These are phyloP conservation scores for Komagataella populi DNA, from an alignment of 805 yeast genomes.

Conservation along the genomic window DNA sequence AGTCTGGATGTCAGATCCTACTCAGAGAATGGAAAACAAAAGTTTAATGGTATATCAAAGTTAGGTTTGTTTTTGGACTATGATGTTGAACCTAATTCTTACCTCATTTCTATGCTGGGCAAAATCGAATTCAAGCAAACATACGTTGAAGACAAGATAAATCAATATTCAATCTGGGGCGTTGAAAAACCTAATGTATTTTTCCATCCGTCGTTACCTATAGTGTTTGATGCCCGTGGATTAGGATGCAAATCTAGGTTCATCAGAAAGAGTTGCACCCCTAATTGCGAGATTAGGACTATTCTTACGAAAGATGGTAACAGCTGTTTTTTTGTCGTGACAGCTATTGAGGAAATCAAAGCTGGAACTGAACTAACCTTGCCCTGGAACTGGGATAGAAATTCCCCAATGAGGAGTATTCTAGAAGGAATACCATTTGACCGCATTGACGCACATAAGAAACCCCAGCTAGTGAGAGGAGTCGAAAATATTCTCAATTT, in stretches of 20 bases:
- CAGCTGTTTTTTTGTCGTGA: conserved; percentile 28
- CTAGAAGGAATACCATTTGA: conserved; percentile 36
- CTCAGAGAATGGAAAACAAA: conserved; percentile 41
- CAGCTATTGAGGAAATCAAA: conserved; percentile 40
- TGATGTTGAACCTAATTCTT: conserved; percentile 28
- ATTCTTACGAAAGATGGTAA: conserved; percentile 20
- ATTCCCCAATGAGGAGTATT: conserved; percentile 59
- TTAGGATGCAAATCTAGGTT: conserved; percentile 69
- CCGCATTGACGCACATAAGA: conserved; percentile 35
- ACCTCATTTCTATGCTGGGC: conserved; percentile 56
- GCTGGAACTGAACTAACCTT: conserved; percentile 63
- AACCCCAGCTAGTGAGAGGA: conserved; percentile 41
- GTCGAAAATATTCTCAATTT: conserved; percentile 48
- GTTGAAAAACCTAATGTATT: conserved; percentile 48
- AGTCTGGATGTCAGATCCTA: conserved; percentile 32
- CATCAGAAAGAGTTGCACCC: conserved; percentile 60
- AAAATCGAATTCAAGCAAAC: conserved; percentile 53
- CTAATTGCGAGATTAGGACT: conserved; percentile 57
- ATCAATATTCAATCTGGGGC: conserved; percentile 69
- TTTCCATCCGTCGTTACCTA: conserved; percentile 41
- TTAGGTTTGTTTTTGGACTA: conserved; percentile 41
- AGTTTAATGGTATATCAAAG: conserved; percentile 58
- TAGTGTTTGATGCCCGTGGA: conserved; percentile 70
- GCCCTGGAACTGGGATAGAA: conserved; percentile 81
- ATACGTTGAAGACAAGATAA: conserved; percentile 51